Evolutionary conservation across 2,329 filamentous ascomycete genomes (phyloP).

Genomic region (Diplodia intermedia): DNA sequence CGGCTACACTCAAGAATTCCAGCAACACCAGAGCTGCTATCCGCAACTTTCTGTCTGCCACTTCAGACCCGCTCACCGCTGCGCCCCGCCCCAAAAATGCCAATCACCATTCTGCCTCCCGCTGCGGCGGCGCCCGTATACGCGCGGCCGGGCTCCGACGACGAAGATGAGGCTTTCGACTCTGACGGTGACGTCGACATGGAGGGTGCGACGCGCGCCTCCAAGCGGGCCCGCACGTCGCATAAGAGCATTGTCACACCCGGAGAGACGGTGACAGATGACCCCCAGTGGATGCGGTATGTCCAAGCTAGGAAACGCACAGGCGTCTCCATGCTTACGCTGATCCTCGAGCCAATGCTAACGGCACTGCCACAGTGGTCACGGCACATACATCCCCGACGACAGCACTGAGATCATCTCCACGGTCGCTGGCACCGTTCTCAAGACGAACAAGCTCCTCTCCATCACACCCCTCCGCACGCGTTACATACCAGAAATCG

Average conservation of each 20-base stretch:
- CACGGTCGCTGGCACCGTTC: constrained; percentile 87
- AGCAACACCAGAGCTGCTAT: constrained; percentile 10
- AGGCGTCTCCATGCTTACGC: neutral
- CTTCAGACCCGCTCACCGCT: neutral
- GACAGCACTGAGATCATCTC: constrained; percentile 75
- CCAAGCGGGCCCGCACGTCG: constrained; percentile 49
- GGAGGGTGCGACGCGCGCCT: constrained; percentile 53
- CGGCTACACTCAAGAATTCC: neutral
- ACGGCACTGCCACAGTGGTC: constrained; percentile 67
- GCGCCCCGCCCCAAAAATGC: constrained; percentile 52
- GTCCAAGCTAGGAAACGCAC: neutral
- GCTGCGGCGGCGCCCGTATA: constrained; percentile 46
- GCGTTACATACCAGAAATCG: constrained; percentile 93
- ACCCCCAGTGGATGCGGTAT: constrained; percentile 88
- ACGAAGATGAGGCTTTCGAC: constrained; percentile 46
- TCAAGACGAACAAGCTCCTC: constrained; percentile 95
- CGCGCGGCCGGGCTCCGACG: constrained; percentile 40
- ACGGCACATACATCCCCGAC: constrained; percentile 81
- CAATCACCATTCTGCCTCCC: constrained; percentile 66
- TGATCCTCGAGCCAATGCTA: constrained; percentile 34
- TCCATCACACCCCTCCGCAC: constrained; percentile 89
- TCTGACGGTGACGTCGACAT: constrained; percentile 59
- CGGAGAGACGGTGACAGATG: constrained; percentile 84
- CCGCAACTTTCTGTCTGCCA: neutral
- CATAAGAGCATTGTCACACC: constrained; percentile 75